phyloP scores from a whole-genome alignment of 2,329 filamentous ascomycete species.

The Trichophyton simii region DNA sequence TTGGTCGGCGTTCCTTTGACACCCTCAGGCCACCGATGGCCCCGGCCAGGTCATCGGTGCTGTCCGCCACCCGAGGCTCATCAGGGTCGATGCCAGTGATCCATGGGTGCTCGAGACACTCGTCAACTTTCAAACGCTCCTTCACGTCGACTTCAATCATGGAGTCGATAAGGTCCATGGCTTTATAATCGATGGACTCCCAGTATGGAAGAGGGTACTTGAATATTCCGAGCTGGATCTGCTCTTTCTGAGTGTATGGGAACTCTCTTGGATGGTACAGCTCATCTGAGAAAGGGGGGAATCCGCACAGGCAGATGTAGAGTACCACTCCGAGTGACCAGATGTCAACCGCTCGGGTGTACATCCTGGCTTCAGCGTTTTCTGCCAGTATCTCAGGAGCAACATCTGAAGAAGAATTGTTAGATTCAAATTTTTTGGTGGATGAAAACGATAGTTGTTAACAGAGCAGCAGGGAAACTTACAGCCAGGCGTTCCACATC shows the following conservation, averaged over 20 bases:
- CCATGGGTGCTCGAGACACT: slow-evolving; percentile 89
- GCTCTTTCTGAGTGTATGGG: slow-evolving; percentile 74
- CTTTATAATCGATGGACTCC: slow-evolving; percentile 76
- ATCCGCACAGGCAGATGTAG: slow-evolving; percentile 93
- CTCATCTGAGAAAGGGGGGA: slow-evolving; percentile 94
- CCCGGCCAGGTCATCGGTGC: slow-evolving; percentile 84
- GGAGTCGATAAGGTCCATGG: slow-evolving; percentile 80
- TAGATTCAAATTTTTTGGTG: not conserved
- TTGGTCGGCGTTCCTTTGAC: slow-evolving; percentile 57
- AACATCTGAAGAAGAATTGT: slow-evolving; percentile 47
- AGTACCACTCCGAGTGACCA: slow-evolving; percentile 97
- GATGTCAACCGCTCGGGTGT: slow-evolving; percentile 88
- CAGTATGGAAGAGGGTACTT: slow-evolving; percentile 96
- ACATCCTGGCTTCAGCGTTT: slow-evolving; percentile 59
- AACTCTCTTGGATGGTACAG: slow-evolving; percentile 60
- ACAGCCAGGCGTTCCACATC: slow-evolving; percentile 84
- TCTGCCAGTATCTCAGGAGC: slow-evolving; percentile 89
- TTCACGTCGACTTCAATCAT: slow-evolving; percentile 87
- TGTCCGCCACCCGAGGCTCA: slow-evolving; percentile 57
- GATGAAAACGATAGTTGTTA: not conserved
- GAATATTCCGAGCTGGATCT: slow-evolving; percentile 79
- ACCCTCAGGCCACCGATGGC: slow-evolving; percentile 74
- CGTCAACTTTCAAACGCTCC: slow-evolving; percentile 72
- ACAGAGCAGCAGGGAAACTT: slow-evolving; percentile 19
- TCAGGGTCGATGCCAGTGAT: slow-evolving; percentile 50